Base-by-base conservation (phyloP, 305 asterid genomes). In the Solanum hybrid region DNA sequence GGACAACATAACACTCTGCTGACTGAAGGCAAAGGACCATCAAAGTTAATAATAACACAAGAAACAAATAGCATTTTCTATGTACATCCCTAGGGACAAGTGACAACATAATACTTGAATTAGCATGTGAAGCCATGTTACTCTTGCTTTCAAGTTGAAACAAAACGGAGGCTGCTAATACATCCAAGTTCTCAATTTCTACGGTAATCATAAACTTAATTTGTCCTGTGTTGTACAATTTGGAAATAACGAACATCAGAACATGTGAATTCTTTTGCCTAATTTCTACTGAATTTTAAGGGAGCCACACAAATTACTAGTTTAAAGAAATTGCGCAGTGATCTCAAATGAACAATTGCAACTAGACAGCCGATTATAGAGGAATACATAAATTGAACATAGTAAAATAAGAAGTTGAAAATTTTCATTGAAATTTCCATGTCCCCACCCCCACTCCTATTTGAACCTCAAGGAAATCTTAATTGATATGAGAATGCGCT, bases 111-210 rank as follows among this genome's bases (percentile, higher is more conserved):
- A 6, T 38, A 19, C 36, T 45, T 88, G 51, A 78, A 78, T 51
- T 31, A 88, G 89, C 87, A 88, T 78, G 89, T 78, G 90, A 88
- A 88, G 86, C 86, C 87, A 78, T 88, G 90, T 88, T 77, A 88
- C 90, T 78, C 90, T 88, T 78, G 89, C 37, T 34, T 88, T 88
- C 86, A 88, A 51, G 89, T 32, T 31, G 38, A 87, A 87, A 86
- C 76, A 84, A 56, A 37, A 56, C n/a, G 19, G 27, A 85, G 76
- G 75, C 45, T 85, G 76, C 87, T 85, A 85, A 85, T 56, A 51
- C 42, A 84, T 51, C 42, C 35, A 13, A 51, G 15, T 51, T 84
- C 15, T 77, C 7, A 45, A 84, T n/a, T 31, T 13, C 75, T 51
- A 31, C 15, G 10, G 31, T 9, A 31, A 51, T 38, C 7, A 79